phyloP scores from a whole-genome alignment of 495 filamentous ascomycete species.

The Tuber melanosporum region DNA sequence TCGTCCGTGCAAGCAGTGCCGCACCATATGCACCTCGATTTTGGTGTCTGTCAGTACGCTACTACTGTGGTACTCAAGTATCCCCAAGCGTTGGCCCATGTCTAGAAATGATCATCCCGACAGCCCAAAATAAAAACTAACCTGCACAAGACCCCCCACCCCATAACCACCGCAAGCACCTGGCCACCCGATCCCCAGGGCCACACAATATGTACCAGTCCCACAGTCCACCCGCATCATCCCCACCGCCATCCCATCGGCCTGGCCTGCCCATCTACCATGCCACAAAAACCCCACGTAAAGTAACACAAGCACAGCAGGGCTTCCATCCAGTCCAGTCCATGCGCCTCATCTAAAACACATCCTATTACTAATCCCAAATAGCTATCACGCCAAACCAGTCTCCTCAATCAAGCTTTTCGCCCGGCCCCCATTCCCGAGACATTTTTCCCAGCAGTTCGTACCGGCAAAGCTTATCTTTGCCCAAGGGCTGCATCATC shows the following conservation, averaged over 20 bases:
- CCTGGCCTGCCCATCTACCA: not conserved
- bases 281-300: not conserved
- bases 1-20: not conserved
- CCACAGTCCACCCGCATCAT: not conserved
- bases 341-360: not conserved
- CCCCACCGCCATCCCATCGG: not conserved
- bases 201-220: not conserved
- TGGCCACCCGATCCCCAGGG: not conserved
- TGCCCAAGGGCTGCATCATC: not conserved
- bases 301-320: not conserved
- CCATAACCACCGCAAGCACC: not conserved
- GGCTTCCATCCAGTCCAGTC: not conserved
- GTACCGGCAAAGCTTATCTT: not conserved
- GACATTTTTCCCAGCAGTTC: not conserved
- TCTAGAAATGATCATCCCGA: not conserved
- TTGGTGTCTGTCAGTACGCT: not conserved
- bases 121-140: not conserved
- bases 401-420: not conserved
- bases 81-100: not conserved
- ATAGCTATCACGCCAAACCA: not conserved
- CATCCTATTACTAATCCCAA: not conserved
- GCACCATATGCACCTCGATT: not conserved
- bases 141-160: not conserved
- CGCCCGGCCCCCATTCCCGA: not conserved
- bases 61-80: not conserved